Conservation (phyloP, 2,329 filamentous ascomycete genomes). For the Graphilbum sp. region DNA sequence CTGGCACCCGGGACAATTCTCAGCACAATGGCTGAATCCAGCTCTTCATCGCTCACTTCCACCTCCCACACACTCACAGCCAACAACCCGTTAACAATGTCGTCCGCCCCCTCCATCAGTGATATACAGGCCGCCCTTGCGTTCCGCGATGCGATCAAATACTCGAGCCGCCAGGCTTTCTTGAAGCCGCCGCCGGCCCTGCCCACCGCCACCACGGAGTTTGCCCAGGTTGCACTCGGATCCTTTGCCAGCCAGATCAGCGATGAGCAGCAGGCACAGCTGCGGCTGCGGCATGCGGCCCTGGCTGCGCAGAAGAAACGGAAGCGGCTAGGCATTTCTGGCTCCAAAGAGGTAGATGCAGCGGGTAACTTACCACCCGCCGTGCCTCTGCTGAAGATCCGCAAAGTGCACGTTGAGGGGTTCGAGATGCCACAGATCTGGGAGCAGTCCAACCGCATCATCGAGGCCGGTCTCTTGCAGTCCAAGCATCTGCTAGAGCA, state of each 20-base stretch:
- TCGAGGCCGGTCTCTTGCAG: conserved; percentile 38
- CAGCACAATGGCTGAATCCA: conserved; percentile 19
- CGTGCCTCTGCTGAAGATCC: conserved; percentile 49
- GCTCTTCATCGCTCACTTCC: conserved; percentile 43
- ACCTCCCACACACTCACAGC: conserved; percentile 39
- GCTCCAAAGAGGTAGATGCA: conserved; percentile 15
- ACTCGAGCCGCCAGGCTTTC: conserved; percentile 53
- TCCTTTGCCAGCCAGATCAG: conserved; percentile 58
- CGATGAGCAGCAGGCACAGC: conserved; percentile 51
- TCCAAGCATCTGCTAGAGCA: conserved; percentile 30
- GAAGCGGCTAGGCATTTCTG: conserved; percentile 33
- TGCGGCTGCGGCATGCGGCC: conserved; percentile 24
- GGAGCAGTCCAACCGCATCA: conserved; percentile 79
- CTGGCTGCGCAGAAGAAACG: conserved; percentile 53
- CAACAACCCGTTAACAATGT: conserved; percentile 3
- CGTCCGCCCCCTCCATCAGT: conserved; percentile 15
- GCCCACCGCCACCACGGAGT: conserved; percentile 51
- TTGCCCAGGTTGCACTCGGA: conserved; percentile 70
- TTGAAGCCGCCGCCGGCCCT: conserved; percentile 55
- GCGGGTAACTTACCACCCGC: conserved; percentile 12
- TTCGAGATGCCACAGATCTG: conserved; percentile 84
- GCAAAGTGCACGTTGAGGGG: conserved; percentile 71
- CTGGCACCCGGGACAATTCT: not conserved
- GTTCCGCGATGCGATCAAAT: conserved; percentile 41
- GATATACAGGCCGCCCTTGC: conserved; percentile 13